Percentiles rank a stretch among this genome's conserved stretches.
Conservation (phyloP, 371 early-diverging fungal species). For the Scutellospora calospora region DNA sequence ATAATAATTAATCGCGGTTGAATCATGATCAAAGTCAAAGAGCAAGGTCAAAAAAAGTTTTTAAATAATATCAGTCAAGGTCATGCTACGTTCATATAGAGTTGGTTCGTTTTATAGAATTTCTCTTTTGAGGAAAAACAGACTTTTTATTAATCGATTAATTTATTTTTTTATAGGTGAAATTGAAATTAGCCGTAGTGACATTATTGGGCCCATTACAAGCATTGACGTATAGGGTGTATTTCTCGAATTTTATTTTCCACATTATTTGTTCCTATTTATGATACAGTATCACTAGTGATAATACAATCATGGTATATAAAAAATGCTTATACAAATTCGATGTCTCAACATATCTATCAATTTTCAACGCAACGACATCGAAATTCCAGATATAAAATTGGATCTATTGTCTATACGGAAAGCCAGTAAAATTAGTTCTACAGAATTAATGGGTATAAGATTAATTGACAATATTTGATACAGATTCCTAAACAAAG, state of each 20-base stretch:
- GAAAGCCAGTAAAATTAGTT: conserved; percentile 1
- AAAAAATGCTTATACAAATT: background rate
- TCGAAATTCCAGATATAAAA: background rate
- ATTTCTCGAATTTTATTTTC: conserved; percentile 15
- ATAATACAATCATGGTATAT: background rate
- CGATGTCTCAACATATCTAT: background rate
- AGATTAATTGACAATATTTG: background rate
- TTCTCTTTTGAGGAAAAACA: too few species aligned
- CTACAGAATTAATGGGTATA: conserved; percentile 20
- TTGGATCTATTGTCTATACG: background rate
- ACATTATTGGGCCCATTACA: conserved; percentile 14
- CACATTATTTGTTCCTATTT: conserved; percentile 2
- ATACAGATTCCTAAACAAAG: background rate
- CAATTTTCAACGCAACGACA: background rate
- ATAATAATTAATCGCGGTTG: too few species aligned
- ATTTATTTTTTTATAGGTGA: too few species aligned
- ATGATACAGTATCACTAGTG: background rate
- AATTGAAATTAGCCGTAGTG: conserved; percentile 10
- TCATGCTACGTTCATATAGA: too few species aligned
- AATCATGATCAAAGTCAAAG: too few species aligned
- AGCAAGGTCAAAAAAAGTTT: too few species aligned
- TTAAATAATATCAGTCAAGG: too few species aligned
- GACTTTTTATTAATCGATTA: too few species aligned
- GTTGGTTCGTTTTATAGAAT: too few species aligned
- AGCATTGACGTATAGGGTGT: conserved; percentile 5